These are phyloP conservation scores for Taphrina communis DNA, from an alignment of 1,139 yeast species.

Conservation along the genomic window DNA sequence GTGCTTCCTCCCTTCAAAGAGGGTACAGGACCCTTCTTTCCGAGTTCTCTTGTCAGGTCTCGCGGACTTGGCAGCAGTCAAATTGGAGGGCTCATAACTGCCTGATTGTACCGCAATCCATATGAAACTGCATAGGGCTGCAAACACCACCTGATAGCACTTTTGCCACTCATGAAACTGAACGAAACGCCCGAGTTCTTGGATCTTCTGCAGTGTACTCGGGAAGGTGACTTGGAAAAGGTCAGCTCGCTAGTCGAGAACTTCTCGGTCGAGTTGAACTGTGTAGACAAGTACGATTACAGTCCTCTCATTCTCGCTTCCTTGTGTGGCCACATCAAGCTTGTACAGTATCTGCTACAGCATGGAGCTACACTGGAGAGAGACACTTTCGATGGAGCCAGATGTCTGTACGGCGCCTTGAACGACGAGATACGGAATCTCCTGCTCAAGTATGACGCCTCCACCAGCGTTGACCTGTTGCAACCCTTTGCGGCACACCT, in stretches of 20 bases:
- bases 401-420: slow-evolving; percentile 79
- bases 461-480: slow-evolving; percentile 69
- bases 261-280: slow-evolving; percentile 56
- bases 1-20: no score
- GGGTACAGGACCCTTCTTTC: no score
- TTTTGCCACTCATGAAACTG: slow-evolving; percentile 5
- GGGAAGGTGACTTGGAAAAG: slow-evolving; percentile 68
- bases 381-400: slow-evolving; percentile 74
- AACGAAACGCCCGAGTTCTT: slow-evolving; percentile 48
- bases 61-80: no score
- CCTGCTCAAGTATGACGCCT: slow-evolving; percentile 64
- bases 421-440: slow-evolving; percentile 68
- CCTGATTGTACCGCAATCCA: no score
- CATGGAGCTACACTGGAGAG: slow-evolving; percentile 78
- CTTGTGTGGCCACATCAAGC: slow-evolving; percentile 30
- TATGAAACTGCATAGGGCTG: no score
- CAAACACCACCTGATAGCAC: no score
- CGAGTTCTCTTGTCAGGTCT: no score
- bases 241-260: slow-evolving; percentile 57
- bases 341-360: slow-evolving; percentile 63
- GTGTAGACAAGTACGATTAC: slow-evolving; percentile 73
- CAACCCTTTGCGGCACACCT: slow-evolving; percentile 79
- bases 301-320: slow-evolving; percentile 65
- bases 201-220: slow-evolving; percentile 68
- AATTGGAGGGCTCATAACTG: no score